Base-by-base conservation (phyloP, 805 yeast species). In the Zygotorulaspora chibaensis region DNA sequence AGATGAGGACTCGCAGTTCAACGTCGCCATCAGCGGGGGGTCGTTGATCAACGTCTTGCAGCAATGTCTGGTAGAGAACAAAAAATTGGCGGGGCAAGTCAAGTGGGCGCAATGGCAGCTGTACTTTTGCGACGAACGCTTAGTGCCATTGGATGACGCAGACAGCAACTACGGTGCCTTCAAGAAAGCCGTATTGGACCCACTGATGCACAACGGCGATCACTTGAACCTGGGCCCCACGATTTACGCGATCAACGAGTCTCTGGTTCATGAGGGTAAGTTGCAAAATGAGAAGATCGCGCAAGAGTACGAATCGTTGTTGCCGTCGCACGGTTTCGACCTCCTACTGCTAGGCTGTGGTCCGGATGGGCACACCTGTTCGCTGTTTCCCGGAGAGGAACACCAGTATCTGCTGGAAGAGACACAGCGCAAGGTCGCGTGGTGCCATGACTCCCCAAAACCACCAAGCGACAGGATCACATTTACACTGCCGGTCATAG, bases 301-400 rank as follows among this genome's bases (percentile, higher is more conserved):
- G 3, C 53, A 60, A 13, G 82, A 76, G 38, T 89, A 89, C 65
- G 83, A 77, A 52, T 49, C 70, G 1, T 68, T 72, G 35, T 66
- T 89, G 42, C 87, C 91, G 8, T 31, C 48, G 18, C 25, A 36
- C 5, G 50, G 50, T 3, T 58, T 78, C 27, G 96, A 89, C 65
- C 69, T 88, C 56, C 70, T 89, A 17, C 69, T 88, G 45, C 73
- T 89, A 52, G 97, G 97, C 17, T 85, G 93, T 64, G 97, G 97
- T 7, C 96, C 96, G 29, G 97, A 89, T 60, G 97, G 96, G 31
- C 97, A 89, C 66, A 89, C 96, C 4, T 87, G 96, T 69, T 89
- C 96, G 1, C 72, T 89, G 52, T 89, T 89, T 77, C 96, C 96
- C 10, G 89, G 84, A 31, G 58, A 51, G 13, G 40, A 37, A 4